A percentile compares a stretch with the other conserved stretches of the same genome.
These are phyloP conservation scores for Grigorovia transvaalensis DNA, from an alignment of 805 yeast species.

Conservation along the genomic window DNA sequence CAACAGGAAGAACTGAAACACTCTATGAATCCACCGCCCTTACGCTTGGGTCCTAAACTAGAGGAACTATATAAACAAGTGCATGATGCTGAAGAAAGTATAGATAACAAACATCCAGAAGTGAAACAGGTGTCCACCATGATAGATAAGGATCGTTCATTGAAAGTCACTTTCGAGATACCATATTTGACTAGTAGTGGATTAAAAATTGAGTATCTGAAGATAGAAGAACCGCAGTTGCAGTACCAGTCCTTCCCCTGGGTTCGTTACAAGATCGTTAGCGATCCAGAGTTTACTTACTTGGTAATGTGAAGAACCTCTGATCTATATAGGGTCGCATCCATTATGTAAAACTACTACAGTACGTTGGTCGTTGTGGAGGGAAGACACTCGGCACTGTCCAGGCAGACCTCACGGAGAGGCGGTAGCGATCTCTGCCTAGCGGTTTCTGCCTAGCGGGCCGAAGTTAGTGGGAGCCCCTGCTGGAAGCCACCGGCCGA, in stretches of 20 bases:
- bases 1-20: slow-evolving; percentile 18
- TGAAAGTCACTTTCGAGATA: slow-evolving; percentile 49
- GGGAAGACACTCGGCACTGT: too few relatives aligned
- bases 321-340: background rate
- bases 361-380: too few relatives aligned
- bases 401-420: too few relatives aligned
- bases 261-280: slow-evolving; percentile 51
- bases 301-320: slow-evolving; percentile 6
- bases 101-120: background rate
- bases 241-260: slow-evolving; percentile 67
- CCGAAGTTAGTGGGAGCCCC: too few relatives aligned
- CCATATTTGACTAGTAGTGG: slow-evolving; percentile 60
- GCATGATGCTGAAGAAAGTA: slow-evolving; percentile 12
- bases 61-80: slow-evolving; percentile 27
- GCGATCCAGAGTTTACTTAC: slow-evolving; percentile 31
- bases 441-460: too few relatives aligned
- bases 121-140: background rate
- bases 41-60: slow-evolving; percentile 25
- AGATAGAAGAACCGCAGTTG: slow-evolving; percentile 52
- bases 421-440: too few relatives aligned
- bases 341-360: too few relatives aligned
- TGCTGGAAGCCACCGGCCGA: too few relatives aligned
- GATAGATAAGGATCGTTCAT: slow-evolving; percentile 10
- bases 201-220: slow-evolving; percentile 52
- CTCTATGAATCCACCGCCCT: slow-evolving; percentile 32